phyloP scores from a whole-genome alignment of 306 rosid species.

The Trifolium pratense region DNA sequence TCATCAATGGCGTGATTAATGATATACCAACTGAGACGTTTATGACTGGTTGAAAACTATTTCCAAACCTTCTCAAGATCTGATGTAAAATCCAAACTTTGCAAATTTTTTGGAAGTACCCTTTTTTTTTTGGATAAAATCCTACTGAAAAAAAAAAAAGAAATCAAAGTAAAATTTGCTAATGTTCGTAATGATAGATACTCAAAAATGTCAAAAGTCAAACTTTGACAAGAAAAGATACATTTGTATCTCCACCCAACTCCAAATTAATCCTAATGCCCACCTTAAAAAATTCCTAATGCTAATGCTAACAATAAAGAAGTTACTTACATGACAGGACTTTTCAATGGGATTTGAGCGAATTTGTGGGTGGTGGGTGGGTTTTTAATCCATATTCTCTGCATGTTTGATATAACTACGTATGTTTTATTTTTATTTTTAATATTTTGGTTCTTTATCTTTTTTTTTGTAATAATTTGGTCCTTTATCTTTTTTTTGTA shows the following conservation, averaged over 20 bases:
- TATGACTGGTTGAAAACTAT: too few species aligned
- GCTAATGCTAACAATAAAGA: background rate
- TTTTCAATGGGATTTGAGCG: background rate
- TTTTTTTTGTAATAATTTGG: too few species aligned
- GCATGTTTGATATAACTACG: background rate
- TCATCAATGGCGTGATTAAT: too few species aligned
- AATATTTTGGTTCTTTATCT: too few species aligned
- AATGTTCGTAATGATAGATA: background rate
- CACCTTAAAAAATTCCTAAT: background rate
- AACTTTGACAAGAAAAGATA: background rate
- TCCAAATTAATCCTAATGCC: background rate
- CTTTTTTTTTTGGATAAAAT: too few species aligned
- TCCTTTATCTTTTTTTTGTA: too few species aligned
- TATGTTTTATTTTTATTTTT: too few species aligned
- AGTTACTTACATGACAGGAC: background rate
- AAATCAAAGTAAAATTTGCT: background rate
- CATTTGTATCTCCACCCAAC: background rate
- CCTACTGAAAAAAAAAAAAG: too few species aligned
- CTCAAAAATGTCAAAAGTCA: background rate
- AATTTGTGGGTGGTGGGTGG: background rate
- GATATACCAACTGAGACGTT: too few species aligned
- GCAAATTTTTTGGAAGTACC: too few species aligned
- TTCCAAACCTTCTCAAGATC: too few species aligned
- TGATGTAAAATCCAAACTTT: too few species aligned
- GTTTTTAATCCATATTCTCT: background rate